Percentiles rank a stretch among this genome's conserved stretches.
These are phyloP conservation scores for Dictyostelium capitatum DNA, from an alignment of 78 protist species.

Conservation along the genomic window DNA sequence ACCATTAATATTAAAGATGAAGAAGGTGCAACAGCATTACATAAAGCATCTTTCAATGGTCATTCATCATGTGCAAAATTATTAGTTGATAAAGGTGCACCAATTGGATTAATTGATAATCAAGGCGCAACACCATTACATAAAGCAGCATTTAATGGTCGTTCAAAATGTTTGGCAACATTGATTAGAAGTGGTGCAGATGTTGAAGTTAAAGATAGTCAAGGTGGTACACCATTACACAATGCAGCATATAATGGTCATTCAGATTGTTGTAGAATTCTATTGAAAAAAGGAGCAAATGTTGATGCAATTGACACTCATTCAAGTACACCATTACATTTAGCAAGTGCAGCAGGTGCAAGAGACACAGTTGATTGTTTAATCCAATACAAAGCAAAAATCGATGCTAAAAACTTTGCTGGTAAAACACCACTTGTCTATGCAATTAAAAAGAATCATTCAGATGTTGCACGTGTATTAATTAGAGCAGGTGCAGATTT, in stretches of 20 bases:
- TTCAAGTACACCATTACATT: constrained; percentile 77
- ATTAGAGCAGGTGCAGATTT: constrained; percentile 72
- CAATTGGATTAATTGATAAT: constrained; percentile 39
- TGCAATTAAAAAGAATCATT: constrained; percentile 61
- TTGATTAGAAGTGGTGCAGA: constrained; percentile 70
- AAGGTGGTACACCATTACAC: constrained; percentile 85
- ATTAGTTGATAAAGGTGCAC: constrained; percentile 75
- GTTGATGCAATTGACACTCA: constrained; percentile 76
- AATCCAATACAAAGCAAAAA: constrained; percentile 32
- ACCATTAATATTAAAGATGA: constrained; percentile 54
- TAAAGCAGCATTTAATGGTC: constrained; percentile 83
- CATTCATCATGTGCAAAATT: constrained; percentile 68
- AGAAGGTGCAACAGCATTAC: constrained; percentile 86
- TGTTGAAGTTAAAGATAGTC: constrained; percentile 76
- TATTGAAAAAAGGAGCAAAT: constrained; percentile 75
- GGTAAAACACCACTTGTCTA: constrained; percentile 77
- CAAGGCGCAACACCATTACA: constrained; percentile 87
- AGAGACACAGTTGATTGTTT: constrained; percentile 70
- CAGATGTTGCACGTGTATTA: constrained; percentile 73
- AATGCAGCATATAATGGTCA: constrained; percentile 87
- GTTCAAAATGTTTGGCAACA: constrained; percentile 50
- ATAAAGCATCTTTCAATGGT: constrained; percentile 76
- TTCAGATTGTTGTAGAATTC: constrained; percentile 50
- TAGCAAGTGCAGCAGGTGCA: constrained; percentile 81
- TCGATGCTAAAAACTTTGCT: constrained; percentile 75